Conservation (phyloP, 306 rosid species). For the Benincasa hispida region DNA sequence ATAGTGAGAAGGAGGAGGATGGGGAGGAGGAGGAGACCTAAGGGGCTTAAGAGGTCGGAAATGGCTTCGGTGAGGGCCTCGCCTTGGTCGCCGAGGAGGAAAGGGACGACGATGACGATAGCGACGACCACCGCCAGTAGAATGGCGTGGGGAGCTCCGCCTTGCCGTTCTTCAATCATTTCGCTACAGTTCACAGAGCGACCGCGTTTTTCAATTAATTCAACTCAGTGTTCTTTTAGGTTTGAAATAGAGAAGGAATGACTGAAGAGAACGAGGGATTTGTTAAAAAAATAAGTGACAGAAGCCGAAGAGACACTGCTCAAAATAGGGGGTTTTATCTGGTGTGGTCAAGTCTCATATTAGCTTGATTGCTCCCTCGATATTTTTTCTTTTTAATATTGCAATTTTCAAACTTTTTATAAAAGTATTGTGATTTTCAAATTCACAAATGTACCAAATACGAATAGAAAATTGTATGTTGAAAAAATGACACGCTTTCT, state of each 20-base stretch:
- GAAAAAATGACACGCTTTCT: too few species aligned
- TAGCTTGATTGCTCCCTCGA: too few species aligned
- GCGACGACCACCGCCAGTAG: slow-evolving; percentile 55
- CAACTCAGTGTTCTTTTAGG: too few species aligned
- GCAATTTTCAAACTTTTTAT: too few species aligned
- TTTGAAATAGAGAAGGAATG: too few species aligned
- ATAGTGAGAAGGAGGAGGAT: slow-evolving; percentile 68
- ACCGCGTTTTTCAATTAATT: too few species aligned
- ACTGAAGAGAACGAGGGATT: too few species aligned
- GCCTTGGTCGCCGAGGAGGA: slow-evolving; percentile 55
- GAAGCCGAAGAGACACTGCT: not conserved
- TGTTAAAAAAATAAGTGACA: too few species aligned
- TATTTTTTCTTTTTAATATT: too few species aligned
- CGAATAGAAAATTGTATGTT: too few species aligned
- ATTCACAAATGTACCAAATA: too few species aligned
- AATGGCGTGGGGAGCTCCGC: slow-evolving; percentile 64
- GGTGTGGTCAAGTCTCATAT: not conserved
- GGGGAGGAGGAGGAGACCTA: slow-evolving; percentile 79
- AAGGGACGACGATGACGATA: slow-evolving; percentile 44
- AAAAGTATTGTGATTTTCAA: too few species aligned
- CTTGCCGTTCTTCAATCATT: slow-evolving; percentile 40
- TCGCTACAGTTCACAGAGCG: not conserved
- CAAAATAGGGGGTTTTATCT: slow-evolving; percentile 7
- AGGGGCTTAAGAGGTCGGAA: slow-evolving; percentile 62
- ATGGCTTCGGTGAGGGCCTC: slow-evolving; percentile 64